phyloP scores from a whole-genome alignment of 257 asterid species.

The Nicotiana tabacum region DNA sequence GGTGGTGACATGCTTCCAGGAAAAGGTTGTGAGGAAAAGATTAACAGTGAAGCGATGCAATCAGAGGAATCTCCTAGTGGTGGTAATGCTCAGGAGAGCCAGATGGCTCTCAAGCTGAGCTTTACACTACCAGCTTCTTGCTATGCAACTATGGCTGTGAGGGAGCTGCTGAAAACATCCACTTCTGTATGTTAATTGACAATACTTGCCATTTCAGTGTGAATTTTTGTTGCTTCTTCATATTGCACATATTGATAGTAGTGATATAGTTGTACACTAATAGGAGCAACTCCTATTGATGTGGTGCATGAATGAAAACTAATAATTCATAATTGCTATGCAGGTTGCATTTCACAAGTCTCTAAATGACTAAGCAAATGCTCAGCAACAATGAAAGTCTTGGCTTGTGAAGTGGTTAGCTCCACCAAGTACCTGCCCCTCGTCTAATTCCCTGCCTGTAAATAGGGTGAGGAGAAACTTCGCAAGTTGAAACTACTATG shows the following conservation, averaged over 20 bases:
- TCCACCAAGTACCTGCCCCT: background rate
- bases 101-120: slow-evolving; percentile 76
- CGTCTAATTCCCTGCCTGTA: background rate
- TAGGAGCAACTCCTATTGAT: background rate
- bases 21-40: slow-evolving; percentile 11
- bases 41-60: slow-evolving; percentile 19
- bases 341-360: slow-evolving; percentile 94
- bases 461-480: background rate
- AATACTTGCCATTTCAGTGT: slow-evolving; percentile 7
- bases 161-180: slow-evolving; percentile 92
- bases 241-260: background rate
- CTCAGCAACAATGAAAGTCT: background rate
- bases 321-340: background rate
- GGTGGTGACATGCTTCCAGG: slow-evolving; percentile 17
- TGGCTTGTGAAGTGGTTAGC: background rate
- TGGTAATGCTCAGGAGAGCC: slow-evolving; percentile 34
- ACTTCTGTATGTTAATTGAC: slow-evolving; percentile 64
- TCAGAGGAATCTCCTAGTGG: slow-evolving; percentile 26
- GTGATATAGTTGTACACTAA: slow-evolving; percentile 1
- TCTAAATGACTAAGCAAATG: slow-evolving; percentile 22
- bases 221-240: background rate
- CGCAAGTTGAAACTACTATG: background rate
- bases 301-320: background rate
- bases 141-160: slow-evolving; percentile 98
- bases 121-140: slow-evolving; percentile 89